Evolutionary conservation across 257 asterid species (phyloP).

Genomic region (Primulina tabacum): DNA sequence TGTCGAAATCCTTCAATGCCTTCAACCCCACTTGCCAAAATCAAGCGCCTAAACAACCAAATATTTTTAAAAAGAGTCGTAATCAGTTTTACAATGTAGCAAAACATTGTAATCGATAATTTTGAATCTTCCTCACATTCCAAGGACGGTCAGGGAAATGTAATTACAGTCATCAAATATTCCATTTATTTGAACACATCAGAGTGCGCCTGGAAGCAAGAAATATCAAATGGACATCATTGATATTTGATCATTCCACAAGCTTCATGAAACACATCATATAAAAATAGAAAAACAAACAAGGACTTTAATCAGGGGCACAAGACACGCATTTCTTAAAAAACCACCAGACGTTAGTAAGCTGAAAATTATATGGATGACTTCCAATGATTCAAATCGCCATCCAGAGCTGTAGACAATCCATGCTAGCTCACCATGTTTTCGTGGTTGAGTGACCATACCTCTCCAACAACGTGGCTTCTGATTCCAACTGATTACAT

Average conservation of each 20-base stretch:
- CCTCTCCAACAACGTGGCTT: constrained; percentile 81
- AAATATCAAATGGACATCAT: too few relatives aligned
- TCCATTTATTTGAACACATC: neutral
- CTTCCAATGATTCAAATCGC: neutral
- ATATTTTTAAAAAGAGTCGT: neutral
- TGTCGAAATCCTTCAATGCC: constrained; percentile 90
- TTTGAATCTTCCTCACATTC: neutral
- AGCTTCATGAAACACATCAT: neutral
- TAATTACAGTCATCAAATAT: too few relatives aligned
- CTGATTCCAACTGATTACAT: constrained; percentile 70
- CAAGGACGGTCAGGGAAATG: neutral
- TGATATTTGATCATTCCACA: neutral
- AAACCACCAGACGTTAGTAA: too few relatives aligned
- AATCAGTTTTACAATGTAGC: neutral
- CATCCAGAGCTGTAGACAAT: neutral
- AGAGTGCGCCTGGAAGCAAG: neutral
- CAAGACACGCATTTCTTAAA: neutral
- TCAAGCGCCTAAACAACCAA: constrained; percentile 52
- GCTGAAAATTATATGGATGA: neutral
- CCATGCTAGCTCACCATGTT: neutral
- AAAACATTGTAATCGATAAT: neutral
- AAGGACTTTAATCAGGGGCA: neutral
- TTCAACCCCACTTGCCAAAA: constrained; percentile 92
- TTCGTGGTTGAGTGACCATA: constrained; percentile 23
- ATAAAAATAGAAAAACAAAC: neutral